Percentiles rank a stretch among this genome's conserved stretches.
phyloP scores from a whole-genome alignment of 306 rosid species.

The Vigna nakashimae region DNA sequence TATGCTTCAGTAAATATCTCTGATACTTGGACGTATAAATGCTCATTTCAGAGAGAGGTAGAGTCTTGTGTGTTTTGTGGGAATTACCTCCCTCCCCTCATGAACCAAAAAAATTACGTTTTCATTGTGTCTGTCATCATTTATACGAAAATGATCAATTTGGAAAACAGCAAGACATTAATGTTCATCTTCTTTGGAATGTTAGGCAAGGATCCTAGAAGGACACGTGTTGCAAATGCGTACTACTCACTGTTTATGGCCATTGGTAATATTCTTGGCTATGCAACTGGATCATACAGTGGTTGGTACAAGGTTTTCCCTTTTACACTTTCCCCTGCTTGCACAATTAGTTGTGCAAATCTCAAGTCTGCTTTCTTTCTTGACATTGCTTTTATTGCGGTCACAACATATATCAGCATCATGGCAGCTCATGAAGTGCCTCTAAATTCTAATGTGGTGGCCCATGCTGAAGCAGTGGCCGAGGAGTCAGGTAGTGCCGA shows the following conservation, averaged over 20 bases:
- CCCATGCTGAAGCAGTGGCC: conserved; percentile 58
- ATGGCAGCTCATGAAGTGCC: conserved; percentile 80
- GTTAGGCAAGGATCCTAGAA: conserved; percentile 83
- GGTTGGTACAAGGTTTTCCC: conserved; percentile 88
- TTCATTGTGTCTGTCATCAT: conserved; percentile 20
- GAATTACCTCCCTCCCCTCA: conserved; percentile 2
- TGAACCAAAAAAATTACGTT: background rate
- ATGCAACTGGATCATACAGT: conserved; percentile 89
- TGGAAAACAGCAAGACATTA: conserved; percentile 19
- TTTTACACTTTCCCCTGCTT: conserved; percentile 71
- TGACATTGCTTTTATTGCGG: conserved; percentile 68
- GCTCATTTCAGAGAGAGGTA: conserved; percentile 29
- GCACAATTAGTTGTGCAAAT: conserved; percentile 88
- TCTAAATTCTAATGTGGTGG: conserved; percentile 52
- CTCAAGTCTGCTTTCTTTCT: conserved; percentile 94
- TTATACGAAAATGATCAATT: conserved; percentile 34
- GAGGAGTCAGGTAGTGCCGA: conserved; percentile 61
- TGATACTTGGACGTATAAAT: conserved; percentile 9
- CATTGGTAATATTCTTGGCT: conserved; percentile 91
- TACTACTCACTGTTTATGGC: conserved; percentile 96
- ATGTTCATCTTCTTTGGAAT: conserved; percentile 43
- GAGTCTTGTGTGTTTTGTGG: background rate
- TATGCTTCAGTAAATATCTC: conserved; percentile 9
- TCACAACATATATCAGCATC: conserved; percentile 73
- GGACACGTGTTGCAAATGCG: conserved; percentile 96